Conservation (phyloP, 2,329 filamentous ascomycete genomes). For the Botrytis porri region DNA sequence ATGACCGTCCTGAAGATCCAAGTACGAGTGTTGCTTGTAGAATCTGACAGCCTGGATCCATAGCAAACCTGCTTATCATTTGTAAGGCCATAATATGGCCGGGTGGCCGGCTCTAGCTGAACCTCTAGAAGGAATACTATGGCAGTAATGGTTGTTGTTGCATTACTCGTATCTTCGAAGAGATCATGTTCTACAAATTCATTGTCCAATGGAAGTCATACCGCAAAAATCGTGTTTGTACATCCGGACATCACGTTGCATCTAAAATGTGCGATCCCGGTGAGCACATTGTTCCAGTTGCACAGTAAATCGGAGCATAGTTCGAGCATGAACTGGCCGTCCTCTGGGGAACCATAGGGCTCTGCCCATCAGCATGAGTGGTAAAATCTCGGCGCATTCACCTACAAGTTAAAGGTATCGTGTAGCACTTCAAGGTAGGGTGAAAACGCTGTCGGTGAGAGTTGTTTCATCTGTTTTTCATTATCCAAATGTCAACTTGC, state of each 20-base stretch:
- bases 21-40: conserved; percentile 14
- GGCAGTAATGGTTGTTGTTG: neutral
- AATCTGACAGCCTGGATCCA: conserved; percentile 8
- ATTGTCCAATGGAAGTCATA: neutral
- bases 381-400: neutral
- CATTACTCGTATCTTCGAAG: conserved; percentile 10
- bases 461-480: conserved; percentile 12
- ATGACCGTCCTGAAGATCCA: conserved; percentile 19
- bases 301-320: neutral
- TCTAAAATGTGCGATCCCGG: conserved; percentile 4
- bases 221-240: conserved; percentile 1
- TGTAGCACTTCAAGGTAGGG: conserved; percentile 35
- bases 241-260: conserved; percentile 13
- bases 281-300: conserved; percentile 11
- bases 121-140: neutral
- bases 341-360: conserved; percentile 5
- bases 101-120: conserved; percentile 14
- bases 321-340: conserved; percentile 5
- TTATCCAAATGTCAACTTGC: conserved; percentile 54
- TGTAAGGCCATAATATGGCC: conserved; percentile 1
- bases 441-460: conserved; percentile 16
- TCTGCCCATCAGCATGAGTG: conserved; percentile 13
- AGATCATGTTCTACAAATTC: neutral
- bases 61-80: conserved; percentile 8
- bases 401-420: conserved; percentile 21